Evolutionary conservation across 352 stramenopile genomes (phyloP).

Genomic region (Globisporangium recalcitrans): DNA sequence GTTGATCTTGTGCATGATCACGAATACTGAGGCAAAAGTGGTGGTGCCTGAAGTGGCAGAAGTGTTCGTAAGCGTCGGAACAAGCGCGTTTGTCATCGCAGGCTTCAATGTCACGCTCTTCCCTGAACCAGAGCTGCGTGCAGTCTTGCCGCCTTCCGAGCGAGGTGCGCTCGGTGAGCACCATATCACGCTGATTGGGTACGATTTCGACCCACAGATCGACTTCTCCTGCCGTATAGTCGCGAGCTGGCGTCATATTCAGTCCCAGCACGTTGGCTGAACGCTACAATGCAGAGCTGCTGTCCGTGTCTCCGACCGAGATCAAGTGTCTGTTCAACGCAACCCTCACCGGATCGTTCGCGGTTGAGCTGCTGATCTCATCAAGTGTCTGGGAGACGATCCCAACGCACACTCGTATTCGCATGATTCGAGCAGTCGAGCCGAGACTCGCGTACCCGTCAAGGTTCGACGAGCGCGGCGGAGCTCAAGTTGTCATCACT

Average conservation of each 20-base stretch:
- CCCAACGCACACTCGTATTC: constrained; percentile 22
- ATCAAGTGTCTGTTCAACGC: constrained; percentile 30
- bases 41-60: constrained; percentile 2
- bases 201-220: constrained; percentile 34
- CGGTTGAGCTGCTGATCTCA: constrained; percentile 19
- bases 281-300: constrained; percentile 30
- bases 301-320: not conserved
- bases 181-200: constrained; percentile 25
- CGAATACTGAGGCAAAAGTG: not conserved
- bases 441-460: constrained; percentile 19
- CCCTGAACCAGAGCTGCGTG: constrained; percentile 23
- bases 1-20: constrained; percentile 21
- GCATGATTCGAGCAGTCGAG: constrained; percentile 25
- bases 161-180: not conserved
- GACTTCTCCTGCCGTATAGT: constrained; percentile 40
- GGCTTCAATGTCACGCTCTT: constrained; percentile 39
- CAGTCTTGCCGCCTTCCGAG: not conserved
- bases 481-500: constrained; percentile 28
- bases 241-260: constrained; percentile 15
- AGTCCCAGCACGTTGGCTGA: constrained; percentile 26
- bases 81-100: constrained; percentile 18
- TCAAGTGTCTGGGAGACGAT: constrained; percentile 14
- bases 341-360: constrained; percentile 22
- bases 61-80: constrained; percentile 22
- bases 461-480: constrained; percentile 45